Conservation (phyloP, 345 rosid genomes). For the Populus nigra region DNA sequence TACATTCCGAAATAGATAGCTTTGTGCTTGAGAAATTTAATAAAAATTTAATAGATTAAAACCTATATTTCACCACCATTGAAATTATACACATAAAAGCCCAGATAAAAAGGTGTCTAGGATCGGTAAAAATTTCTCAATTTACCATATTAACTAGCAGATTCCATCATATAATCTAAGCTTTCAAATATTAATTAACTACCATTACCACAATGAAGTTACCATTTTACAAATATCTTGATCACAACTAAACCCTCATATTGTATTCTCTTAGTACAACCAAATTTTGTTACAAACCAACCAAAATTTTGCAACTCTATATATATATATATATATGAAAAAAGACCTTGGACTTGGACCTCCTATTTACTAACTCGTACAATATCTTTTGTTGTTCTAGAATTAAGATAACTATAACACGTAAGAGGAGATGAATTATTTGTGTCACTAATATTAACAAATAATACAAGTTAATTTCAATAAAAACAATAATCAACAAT, state of each 20-base stretch:
- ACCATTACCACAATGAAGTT: neutral
- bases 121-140: neutral
- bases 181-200: neutral
- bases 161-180: neutral
- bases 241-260: neutral
- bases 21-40: neutral
- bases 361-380: slow-evolving; percentile 19
- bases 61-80: too few species aligned
- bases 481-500: too few species aligned
- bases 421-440: too few species aligned
- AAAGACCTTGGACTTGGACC: neutral
- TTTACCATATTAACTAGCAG: neutral
- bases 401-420: too few species aligned
- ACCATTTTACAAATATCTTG: neutral
- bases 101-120: neutral
- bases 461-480: too few species aligned
- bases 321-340: neutral
- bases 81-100: too few species aligned
- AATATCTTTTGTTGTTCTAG: slow-evolving; percentile 17
- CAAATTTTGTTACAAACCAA: neutral
- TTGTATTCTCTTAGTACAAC: neutral
- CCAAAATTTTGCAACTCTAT: slow-evolving; percentile 6
- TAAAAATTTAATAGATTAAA: neutral
- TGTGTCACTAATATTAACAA: too few species aligned
- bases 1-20: neutral